A percentile compares a stretch with the other conserved stretches of the same genome.
phyloP scores from a whole-genome alignment of 169 alveolate species.

The Blepharisma undulans region DNA sequence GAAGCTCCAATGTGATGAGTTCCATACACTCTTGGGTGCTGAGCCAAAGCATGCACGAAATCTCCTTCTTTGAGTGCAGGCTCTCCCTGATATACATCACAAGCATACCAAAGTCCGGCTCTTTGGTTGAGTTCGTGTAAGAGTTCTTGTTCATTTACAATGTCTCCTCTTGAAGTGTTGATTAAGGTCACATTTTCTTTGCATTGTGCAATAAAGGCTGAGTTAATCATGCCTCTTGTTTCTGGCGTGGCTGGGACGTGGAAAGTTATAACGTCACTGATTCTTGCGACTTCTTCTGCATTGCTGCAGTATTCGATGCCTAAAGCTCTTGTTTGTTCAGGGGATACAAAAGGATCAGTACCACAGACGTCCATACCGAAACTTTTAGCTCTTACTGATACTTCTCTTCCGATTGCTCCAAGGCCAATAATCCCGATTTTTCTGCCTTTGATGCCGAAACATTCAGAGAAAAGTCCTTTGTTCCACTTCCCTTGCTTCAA shows the following conservation, averaged over 20 bases:
- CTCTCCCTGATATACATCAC: slow-evolving; percentile 66
- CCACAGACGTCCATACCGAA: slow-evolving; percentile 69
- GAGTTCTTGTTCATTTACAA: slow-evolving; percentile 64
- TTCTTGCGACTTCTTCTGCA: slow-evolving; percentile 44
- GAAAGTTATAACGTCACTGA: slow-evolving; percentile 65
- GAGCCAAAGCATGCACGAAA: slow-evolving; percentile 51
- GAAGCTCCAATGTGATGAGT: slow-evolving; percentile 67
- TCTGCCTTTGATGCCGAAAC: slow-evolving; percentile 70
- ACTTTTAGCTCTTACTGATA: slow-evolving; percentile 34
- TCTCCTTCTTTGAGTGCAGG: slow-evolving; percentile 61
- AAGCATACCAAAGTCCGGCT: slow-evolving; percentile 59
- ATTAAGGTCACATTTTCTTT: slow-evolving; percentile 61
- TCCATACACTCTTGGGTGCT: slow-evolving; percentile 55
- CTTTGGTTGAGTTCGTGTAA: slow-evolving; percentile 57
- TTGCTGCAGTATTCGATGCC: slow-evolving; percentile 48
- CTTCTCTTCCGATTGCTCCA: slow-evolving; percentile 62
- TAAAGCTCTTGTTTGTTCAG: slow-evolving; percentile 35
- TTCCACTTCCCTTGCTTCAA: slow-evolving; percentile 56
- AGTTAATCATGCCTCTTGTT: slow-evolving; percentile 62
- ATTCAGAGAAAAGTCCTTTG: slow-evolving; percentile 52
- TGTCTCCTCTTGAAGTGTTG: slow-evolving; percentile 71
- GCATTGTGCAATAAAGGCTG: slow-evolving; percentile 52
- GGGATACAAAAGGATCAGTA: slow-evolving; percentile 50
- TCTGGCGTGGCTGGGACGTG: slow-evolving; percentile 66
- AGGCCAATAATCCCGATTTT: slow-evolving; percentile 72